Evolutionary conservation across 176 grass and related monocot species (phyloP), one percentile per base, ranked within the genome.

Genomic region (Panicum miliaceum): DNA sequence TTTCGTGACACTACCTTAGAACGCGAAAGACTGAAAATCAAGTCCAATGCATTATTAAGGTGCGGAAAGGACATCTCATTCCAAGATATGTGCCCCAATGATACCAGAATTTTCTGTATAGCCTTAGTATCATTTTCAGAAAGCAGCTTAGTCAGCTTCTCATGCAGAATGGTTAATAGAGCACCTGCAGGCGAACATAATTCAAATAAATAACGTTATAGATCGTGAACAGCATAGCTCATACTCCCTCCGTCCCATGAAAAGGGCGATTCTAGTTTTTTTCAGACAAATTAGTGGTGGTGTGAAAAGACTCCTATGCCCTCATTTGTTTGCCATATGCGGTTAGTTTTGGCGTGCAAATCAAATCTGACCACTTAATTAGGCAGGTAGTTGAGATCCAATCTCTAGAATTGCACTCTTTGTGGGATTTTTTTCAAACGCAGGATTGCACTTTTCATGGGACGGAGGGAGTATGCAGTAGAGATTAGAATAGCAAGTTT

Each of bases 51-150:
- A 79, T 75, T 84, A 65, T 88, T 89, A 26, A 97, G 77, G 54
- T 94, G 92, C 52, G 82, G 16, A 75, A 94, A 91, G 53, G 95
- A 97, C 80, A 82, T 88, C 86, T 97, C 95, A 61, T 93, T 97
- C 73, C 91, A 92, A 88, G 88, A 94, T 66, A 97, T 88, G 88
- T 97, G 89, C 47, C 95, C 95, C 80, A 97, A 81, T 77, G 95
- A 97, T 86, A 94, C 72, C 61, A 97, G 80, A 88, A 97, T 93
- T 80, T 94, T 97, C 84, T 94, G 92, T 64, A 90, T 69, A 87
- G 89, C 89, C 91, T 93, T 97, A 81, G 78, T 97, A 88, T 97
- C 95, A 82, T 86, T 94, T 89, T 92, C 92, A 80, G 95, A 91
- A 89, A 97, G 88, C 70, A 93, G 85, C 72, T 91, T 97, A 19